phyloP scores from a whole-genome alignment of 1,139 yeast species.

The Pneumocystis carinii region DNA sequence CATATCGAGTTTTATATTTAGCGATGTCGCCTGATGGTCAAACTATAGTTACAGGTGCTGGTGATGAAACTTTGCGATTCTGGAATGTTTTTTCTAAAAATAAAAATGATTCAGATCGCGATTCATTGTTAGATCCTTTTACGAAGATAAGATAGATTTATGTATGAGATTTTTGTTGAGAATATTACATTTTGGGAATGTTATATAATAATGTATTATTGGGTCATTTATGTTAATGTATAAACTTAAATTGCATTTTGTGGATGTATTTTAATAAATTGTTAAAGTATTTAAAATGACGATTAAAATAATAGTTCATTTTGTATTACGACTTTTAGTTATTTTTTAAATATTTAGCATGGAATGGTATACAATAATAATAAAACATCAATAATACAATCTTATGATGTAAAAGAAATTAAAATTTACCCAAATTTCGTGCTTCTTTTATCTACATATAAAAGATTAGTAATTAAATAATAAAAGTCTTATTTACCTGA shows the following conservation, averaged over 20 bases:
- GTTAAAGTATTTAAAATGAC: background rate
- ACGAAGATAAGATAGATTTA: conserved; percentile 12
- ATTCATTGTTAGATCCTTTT: conserved; percentile 12
- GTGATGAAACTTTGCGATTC: conserved; percentile 68
- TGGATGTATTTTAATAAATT: background rate
- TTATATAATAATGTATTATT: background rate
- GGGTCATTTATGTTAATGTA: background rate
- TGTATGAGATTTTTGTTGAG: background rate
- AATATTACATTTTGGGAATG: background rate
- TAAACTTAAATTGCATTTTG: background rate
- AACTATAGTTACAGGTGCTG: conserved; percentile 97
- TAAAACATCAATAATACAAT: background rate
- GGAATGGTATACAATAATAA: background rate
- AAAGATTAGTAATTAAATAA: background rate
- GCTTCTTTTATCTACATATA: background rate
- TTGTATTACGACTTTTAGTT: background rate
- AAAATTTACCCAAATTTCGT: background rate
- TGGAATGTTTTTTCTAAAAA: conserved; percentile 18
- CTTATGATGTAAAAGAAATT: background rate
- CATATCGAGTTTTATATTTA: conserved; percentile 77
- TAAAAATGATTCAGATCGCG: conserved; percentile 10
- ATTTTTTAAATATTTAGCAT: background rate
- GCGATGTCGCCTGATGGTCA: conserved; percentile 95
- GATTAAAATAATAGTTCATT: background rate
- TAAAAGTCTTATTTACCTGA: background rate